Base-by-base conservation (phyloP, 2,329 filamentous ascomycete species). In the Fonsecaea pugnacius region DNA sequence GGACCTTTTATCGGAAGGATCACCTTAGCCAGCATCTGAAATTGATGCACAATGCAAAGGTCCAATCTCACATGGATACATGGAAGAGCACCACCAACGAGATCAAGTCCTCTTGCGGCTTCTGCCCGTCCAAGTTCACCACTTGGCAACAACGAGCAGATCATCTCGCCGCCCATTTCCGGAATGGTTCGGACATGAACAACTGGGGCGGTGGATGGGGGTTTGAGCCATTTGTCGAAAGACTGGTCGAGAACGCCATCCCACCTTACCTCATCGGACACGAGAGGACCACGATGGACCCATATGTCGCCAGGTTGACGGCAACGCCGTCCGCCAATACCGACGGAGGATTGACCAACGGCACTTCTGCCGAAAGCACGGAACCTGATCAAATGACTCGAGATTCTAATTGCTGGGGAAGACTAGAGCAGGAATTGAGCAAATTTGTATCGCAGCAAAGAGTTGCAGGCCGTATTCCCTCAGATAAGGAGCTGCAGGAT, bases 1-100 rank as follows among this genome's bases (percentile, higher is more conserved):
- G 86, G 38, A 86, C 84, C 0, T 86, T 86, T 73, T 85, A 84
- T 70, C 77, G 84, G 9, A 86, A 86, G 72, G 84, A 86, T 65
- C 84, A 86, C 69, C 75, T 86, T 0, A 75, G 82, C 50, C 84
- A 86, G 69, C 84, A 86, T 71, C 72, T 86, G 40, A 79, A 82
- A n/a, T 74, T 85, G 30, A 82, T 85, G 74, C 84, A 86, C 68
- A 78, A 77, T 40, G 80, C 79, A 65, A 81, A 81, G 64, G 79
- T 84, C 74, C 68, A 76, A 5, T 74, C 75, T 30, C 63, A 67
- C 43, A 85, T 87, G 77, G 82, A 85, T 7, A 74, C 73, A 4
- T 88, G 85, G 84, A 84, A 84, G 71, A 78, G 78, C 7, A 78
- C 80, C 32, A 78, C 78, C 1, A 77, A 77, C n/a, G 78, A 80